phyloP scores from a whole-genome alignment of 2,329 filamentous ascomycete species.

The Aspergillus aculeatinus region DNA sequence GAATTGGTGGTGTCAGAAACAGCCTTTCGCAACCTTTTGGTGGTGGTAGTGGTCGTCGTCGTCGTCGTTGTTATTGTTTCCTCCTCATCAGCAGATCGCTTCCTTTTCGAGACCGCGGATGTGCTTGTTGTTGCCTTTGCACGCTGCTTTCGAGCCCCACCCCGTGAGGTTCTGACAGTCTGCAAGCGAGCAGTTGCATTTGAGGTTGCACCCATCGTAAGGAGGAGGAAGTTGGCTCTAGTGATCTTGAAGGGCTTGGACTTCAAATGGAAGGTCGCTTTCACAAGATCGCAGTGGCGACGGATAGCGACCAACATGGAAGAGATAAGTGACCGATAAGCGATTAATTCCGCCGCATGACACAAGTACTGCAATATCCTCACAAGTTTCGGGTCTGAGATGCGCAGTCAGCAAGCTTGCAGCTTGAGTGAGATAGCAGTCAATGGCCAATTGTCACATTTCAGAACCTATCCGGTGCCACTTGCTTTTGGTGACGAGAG shows the following conservation, averaged over 20 bases:
- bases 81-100: slow-evolving; percentile 7
- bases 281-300: neutral
- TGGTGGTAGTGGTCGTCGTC: slow-evolving; percentile 2
- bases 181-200: neutral
- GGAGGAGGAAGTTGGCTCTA: neutral
- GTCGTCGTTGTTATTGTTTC: neutral
- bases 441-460: too few relatives aligned
- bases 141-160: neutral
- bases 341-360: neutral
- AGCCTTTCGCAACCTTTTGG: neutral
- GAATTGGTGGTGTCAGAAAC: neutral
- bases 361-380: neutral
- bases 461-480: too few relatives aligned
- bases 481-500: too few relatives aligned
- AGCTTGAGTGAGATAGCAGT: neutral
- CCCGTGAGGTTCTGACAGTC: neutral
- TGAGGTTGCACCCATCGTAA: neutral
- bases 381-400: neutral
- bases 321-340: neutral
- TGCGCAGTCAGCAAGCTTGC: neutral
- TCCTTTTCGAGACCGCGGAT: slow-evolving; percentile 16
- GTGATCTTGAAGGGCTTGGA: neutral
- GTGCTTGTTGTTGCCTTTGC: neutral
- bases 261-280: neutral
- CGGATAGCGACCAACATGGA: neutral